Conservation (phyloP, 1,284 basidiomycete genomes). For the Trichosporon coremiiforme region DNA sequence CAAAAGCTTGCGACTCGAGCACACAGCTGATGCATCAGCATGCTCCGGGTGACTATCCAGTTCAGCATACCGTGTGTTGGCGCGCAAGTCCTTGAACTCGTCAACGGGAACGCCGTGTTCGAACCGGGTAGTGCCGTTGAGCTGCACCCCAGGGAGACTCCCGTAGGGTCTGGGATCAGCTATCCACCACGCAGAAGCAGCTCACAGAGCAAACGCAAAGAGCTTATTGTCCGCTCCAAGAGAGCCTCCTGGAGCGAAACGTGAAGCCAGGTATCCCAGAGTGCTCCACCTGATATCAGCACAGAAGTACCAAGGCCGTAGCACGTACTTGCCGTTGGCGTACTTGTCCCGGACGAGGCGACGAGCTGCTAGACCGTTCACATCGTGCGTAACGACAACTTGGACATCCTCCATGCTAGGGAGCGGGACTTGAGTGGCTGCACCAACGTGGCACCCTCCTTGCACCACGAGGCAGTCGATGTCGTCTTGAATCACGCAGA, state of each 20-base stretch:
- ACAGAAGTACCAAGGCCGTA: too few relatives aligned
- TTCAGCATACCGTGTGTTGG: conserved; percentile 21
- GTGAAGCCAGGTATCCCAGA: conserved; percentile 24
- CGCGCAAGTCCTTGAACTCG: conserved; percentile 27
- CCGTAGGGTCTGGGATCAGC: conserved; percentile 22
- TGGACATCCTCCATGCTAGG: background rate
- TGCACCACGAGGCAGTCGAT: conserved; percentile 19
- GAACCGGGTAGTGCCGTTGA: conserved; percentile 25
- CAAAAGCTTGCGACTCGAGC: conserved; percentile 23
- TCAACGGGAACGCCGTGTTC: conserved; percentile 20
- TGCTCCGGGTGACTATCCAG: too few relatives aligned
- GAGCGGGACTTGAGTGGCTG: background rate
- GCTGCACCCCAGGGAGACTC: background rate
- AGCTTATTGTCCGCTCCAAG: conserved; percentile 26
- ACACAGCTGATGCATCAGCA: conserved; percentile 22
- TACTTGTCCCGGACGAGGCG: conserved; percentile 27
- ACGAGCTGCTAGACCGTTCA: conserved; percentile 21
- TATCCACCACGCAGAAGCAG: too few relatives aligned
- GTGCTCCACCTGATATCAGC: conserved; percentile 24
- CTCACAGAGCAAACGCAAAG: conserved; percentile 23
- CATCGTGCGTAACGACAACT: conserved; percentile 3
- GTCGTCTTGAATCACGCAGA: conserved; percentile 21
- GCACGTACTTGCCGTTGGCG: conserved; percentile 23
- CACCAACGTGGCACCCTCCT: background rate
- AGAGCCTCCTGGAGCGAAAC: conserved; percentile 21